Conservation (phyloP, 2,329 filamentous ascomycete genomes). For the Fusarium heterosporum region DNA sequence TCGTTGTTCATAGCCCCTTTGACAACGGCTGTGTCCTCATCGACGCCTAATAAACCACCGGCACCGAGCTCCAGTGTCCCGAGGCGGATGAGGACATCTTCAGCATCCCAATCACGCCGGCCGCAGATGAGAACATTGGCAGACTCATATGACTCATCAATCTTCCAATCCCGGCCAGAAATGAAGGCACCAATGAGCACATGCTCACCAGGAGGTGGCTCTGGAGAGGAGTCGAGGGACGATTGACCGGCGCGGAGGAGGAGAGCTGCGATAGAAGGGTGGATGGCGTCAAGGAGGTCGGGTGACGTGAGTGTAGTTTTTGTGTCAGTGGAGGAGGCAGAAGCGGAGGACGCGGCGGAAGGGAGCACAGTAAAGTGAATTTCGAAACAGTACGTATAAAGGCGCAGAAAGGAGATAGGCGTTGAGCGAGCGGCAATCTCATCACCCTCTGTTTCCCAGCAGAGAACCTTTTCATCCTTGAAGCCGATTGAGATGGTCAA, state of each 20-base stretch:
- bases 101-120: slow-evolving; percentile 44
- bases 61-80: slow-evolving; percentile 48
- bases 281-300: slow-evolving; percentile 40
- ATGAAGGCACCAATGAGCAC: slow-evolving; percentile 47
- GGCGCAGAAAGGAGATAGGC: slow-evolving; percentile 49
- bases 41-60: slow-evolving; percentile 45
- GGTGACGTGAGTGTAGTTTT: slow-evolving; percentile 38
- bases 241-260: slow-evolving; percentile 36
- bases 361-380: slow-evolving; percentile 42
- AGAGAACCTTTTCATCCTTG: slow-evolving; percentile 49
- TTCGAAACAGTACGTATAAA: slow-evolving; percentile 52
- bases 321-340: slow-evolving; percentile 18
- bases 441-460: slow-evolving; percentile 54
- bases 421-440: slow-evolving; percentile 46
- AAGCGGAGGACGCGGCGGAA: slow-evolving; percentile 23
- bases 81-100: slow-evolving; percentile 48
- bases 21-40: slow-evolving; percentile 45
- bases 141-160: slow-evolving; percentile 43
- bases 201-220: slow-evolving; percentile 43
- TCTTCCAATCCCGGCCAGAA: slow-evolving; percentile 50
- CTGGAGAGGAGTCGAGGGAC: slow-evolving; percentile 23
- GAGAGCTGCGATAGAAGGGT: slow-evolving; percentile 37
- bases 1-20: slow-evolving; percentile 46
- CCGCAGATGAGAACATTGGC: slow-evolving; percentile 50
- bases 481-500: slow-evolving; percentile 54